Evolutionary conservation across 129 eudicot species (phyloP).

Genomic region (Flaveria bidentis): DNA sequence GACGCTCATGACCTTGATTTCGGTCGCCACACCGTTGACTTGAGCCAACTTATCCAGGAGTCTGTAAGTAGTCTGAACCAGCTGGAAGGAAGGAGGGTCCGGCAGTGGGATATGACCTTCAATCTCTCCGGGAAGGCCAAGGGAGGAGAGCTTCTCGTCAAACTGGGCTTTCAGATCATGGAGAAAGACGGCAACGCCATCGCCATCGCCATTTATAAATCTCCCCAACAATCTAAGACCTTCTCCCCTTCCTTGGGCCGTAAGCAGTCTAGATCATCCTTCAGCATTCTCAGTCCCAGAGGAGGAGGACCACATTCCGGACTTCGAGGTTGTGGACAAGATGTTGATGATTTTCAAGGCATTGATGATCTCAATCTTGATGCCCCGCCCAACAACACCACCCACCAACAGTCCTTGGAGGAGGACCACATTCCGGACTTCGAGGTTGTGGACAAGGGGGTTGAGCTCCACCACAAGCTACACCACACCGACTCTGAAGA

Average conservation of each 20-base stretch:
- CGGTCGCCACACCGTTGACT: slow-evolving; percentile 64
- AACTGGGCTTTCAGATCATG: slow-evolving; percentile 90
- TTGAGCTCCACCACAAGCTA: slow-evolving; percentile 58
- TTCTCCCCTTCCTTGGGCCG: slow-evolving; percentile 64
- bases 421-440: slow-evolving; percentile 77
- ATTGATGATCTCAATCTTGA: slow-evolving; percentile 88
- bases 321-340: too few species aligned
- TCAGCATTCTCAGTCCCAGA: slow-evolving; percentile 89
- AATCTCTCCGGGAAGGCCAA: slow-evolving; percentile 75
- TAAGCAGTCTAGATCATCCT: slow-evolving; percentile 79
- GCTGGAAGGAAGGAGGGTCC: slow-evolving; percentile 58
- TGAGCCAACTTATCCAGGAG: slow-evolving; percentile 75
- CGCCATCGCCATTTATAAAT: slow-evolving; percentile 62
- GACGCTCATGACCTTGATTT: slow-evolving; percentile 92
- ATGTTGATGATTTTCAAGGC: background rate
- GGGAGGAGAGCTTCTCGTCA: slow-evolving; percentile 84
- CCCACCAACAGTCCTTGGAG: slow-evolving; percentile 30
- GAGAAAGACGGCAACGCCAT: slow-evolving; percentile 67
- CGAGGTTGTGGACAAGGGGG: slow-evolving; percentile 91
- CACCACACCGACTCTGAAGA: slow-evolving; percentile 57
- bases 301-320: too few species aligned
- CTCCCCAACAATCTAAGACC: slow-evolving; percentile 32
- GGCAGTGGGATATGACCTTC: slow-evolving; percentile 84
- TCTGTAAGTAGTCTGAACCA: slow-evolving; percentile 51
- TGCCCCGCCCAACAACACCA: slow-evolving; percentile 51